Base-by-base conservation (phyloP, 2,329 filamentous ascomycete species). In the Cryphonectria nitschkei region DNA sequence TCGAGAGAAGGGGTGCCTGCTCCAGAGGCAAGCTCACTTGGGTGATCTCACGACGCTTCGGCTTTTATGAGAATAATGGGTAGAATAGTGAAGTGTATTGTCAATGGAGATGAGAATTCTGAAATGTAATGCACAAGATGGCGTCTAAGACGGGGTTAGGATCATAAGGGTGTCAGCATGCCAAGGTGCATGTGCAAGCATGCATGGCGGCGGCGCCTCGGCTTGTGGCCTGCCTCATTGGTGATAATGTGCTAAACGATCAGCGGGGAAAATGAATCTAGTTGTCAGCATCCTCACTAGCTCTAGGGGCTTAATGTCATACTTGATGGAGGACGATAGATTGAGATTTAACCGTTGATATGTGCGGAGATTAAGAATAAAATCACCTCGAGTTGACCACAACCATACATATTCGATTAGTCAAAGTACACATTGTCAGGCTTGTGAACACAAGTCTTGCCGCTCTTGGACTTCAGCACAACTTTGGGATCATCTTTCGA, bases 391-490 rank as follows among this genome's bases (percentile, higher is more conserved):
- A 39, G 37, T 39, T 39, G 37, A 39, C 11, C 37, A 39, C 37
- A 9, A 9, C 37, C 37, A 39, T 9, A 11, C 11, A 7, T 34
- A 6, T 6, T 34, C 6, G 9, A 39, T 7, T 22, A 46, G 16
- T 46, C 43, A 22, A 74, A 73, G 67, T 84, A 83, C 0, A 82
- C 65, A 13, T 72, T 71, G 50, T 76, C 74, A 11, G 76, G 74
- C 60, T 72, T 72, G 13, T 69, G 74, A 16, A 74, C 71, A 32
- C 72, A 72, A 14, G 73, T 67, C 61, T 74, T 72, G 2, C 72
- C 72, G 11, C 68, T 70, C 62, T 70, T 74, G 7, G 54, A 67
- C n/a, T 62, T 70, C 41, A 70, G 7, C 9, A 70, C 68, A 26
- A 75, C 62, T 11, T 73, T 56, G 7, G 74, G 74, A 4, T 74